Evolutionary conservation across 179 eudicot species (phyloP), one percentile per base, ranked within the genome.

Genomic region (Drosera spatulata): DNA sequence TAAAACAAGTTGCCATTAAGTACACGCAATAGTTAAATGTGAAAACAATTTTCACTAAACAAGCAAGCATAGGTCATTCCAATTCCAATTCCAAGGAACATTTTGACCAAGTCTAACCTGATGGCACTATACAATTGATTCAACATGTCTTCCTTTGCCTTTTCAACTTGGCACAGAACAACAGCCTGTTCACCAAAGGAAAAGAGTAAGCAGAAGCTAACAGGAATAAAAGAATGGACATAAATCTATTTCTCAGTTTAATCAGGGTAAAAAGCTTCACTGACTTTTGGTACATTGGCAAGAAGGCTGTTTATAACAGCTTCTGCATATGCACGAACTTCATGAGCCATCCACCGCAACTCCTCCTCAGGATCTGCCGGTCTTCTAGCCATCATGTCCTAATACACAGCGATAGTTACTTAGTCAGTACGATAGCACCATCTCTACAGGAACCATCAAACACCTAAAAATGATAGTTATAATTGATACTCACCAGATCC

Each of bases 271-370:
- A 22, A 22, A 22, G 33, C 33, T 22, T 22, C 41, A 66, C 83
- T 8, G 13, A 94, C 99, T 73, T 94, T 94, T 52, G 99, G 99
- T 46, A 94, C 99, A 80, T 94, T 94, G 62, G 99, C 99, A 14
- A 96, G 97, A 69, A 94, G 97, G 73, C 99, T 94, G 73, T 94
- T 91, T 47, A 94, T 72, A 65, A 94, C 99, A 58, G 99, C 99
- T 77, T 94, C 99, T 61, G 91, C 94, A 74, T 94, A 94, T 73
- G 97, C 97, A 73, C 99, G 94, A 61, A 94, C 99, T 91, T 94
- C 99, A 69, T 87, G 99, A 70, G 97, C 71, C 99, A 94, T 94
- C 99, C 99, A 94, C 53, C 99, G 81, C 59, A 94, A 97, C 79
- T 94, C 99, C 62, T 94, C 99, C 68, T 94, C 99, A 10, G 99